Evolutionary conservation across 768 basidiomycete genomes (phyloP).

Genomic region (Russula sp.): DNA sequence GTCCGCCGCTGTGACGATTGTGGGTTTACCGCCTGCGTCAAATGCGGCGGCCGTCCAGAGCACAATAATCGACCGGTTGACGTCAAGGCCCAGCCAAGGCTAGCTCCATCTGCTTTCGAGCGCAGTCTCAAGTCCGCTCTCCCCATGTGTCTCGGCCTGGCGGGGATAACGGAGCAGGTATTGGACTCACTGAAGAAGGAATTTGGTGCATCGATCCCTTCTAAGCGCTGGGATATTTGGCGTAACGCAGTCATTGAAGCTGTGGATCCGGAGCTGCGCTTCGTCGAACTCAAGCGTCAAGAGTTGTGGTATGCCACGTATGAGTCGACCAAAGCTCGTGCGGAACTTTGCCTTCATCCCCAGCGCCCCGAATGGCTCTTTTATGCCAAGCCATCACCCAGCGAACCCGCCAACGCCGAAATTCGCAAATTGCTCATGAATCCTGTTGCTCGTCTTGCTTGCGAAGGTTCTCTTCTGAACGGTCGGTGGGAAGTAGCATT

Average conservation of each 20-base stretch:
- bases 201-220: constrained; percentile 45
- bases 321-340: constrained; percentile 61
- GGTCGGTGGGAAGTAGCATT: constrained; percentile 83
- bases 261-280: constrained; percentile 64
- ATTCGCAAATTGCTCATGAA: constrained; percentile 69
- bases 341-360: constrained; percentile 76
- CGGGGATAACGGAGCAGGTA: constrained; percentile 47
- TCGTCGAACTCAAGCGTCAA: constrained; percentile 82
- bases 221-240: constrained; percentile 69
- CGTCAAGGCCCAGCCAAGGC: constrained; percentile 50
- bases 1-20: constrained; percentile 75
- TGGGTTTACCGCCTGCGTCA: constrained; percentile 71
- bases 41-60: constrained; percentile 88
- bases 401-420: constrained; percentile 73
- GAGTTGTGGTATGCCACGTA: constrained; percentile 83
- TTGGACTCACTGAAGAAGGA: constrained; percentile 51
- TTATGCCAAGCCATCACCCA: constrained; percentile 63
- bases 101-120: constrained; percentile 71
- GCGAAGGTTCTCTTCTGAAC: constrained; percentile 53
- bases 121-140: constrained; percentile 72
- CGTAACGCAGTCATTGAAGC: constrained; percentile 60
- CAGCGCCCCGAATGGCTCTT: constrained; percentile 84
- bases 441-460: constrained; percentile 74
- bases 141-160: constrained; percentile 79
- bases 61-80: constrained; percentile 68